Percentiles rank a stretch among this genome's conserved stretches.
Evolutionary conservation across 495 filamentous ascomycete genomes (phyloP).

Genomic region (Penicillium soppii): DNA sequence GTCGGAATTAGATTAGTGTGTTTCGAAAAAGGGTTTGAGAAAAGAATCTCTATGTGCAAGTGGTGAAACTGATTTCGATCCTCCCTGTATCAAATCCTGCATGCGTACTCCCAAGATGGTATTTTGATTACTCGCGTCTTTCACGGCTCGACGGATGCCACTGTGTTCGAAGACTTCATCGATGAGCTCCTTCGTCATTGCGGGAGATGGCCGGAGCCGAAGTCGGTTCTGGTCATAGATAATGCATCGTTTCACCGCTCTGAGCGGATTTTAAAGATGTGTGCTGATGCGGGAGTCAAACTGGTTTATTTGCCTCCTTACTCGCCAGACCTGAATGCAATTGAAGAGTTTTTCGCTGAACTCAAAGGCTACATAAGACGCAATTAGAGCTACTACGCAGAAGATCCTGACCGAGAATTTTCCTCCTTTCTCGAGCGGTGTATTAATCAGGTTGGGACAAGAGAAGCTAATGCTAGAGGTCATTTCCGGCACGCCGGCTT

Average conservation of each 20-base stretch:
- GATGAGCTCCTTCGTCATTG: conserved; percentile 35
- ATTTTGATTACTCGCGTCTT: conserved; percentile 30
- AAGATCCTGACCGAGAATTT: conserved; percentile 36
- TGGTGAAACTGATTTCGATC: too few relatives aligned
- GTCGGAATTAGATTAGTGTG: too few relatives aligned
- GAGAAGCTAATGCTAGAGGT: conserved; percentile 16
- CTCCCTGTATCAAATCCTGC: conserved; percentile 40
- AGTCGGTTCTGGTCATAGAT: too few relatives aligned
- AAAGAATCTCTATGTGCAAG: too few relatives aligned
- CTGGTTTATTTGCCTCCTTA: conserved; percentile 31
- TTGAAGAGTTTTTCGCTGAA: conserved; percentile 23
- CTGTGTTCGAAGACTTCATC: conserved; percentile 37
- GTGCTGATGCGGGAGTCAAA: too few relatives aligned
- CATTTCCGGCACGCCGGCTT: conserved; percentile 17
- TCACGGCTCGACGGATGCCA: conserved; percentile 32
- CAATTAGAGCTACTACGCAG: conserved; percentile 22
- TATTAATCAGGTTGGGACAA: conserved; percentile 24
- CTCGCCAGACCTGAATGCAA: conserved; percentile 19
- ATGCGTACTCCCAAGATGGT: conserved; percentile 36
- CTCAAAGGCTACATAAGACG: conserved; percentile 27
- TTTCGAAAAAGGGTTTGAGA: too few relatives aligned
- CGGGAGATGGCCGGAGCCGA: conserved; percentile 33
- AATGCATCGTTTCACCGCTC: too few relatives aligned
- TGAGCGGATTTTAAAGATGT: too few relatives aligned
- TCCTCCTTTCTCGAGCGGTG: conserved; percentile 22